phyloP scores from a whole-genome alignment of 805 yeast genomes.

The Candida endomychidarum region DNA sequence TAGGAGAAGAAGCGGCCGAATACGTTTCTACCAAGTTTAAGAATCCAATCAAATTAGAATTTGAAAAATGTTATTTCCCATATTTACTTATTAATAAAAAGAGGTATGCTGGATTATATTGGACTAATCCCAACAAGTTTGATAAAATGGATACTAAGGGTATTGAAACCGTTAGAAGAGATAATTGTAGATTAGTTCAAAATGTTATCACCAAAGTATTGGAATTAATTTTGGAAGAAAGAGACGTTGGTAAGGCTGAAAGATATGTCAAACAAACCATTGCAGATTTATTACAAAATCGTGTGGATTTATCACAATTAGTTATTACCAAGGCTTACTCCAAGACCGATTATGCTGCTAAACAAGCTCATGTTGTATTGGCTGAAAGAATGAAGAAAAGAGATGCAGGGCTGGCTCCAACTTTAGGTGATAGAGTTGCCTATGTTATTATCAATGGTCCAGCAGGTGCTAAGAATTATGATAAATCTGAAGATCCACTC shows the following conservation, averaged over 20 bases:
- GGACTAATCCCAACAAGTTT: constrained; percentile 90
- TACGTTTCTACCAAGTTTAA: constrained; percentile 76
- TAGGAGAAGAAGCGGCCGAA: constrained; percentile 94
- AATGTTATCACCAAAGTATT: constrained; percentile 91
- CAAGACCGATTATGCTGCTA: constrained; percentile 86
- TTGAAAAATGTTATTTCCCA: constrained; percentile 95
- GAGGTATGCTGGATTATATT: constrained; percentile 93
- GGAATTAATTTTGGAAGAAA: constrained; percentile 78
- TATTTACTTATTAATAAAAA: constrained; percentile 91
- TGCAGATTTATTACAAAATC: constrained; percentile 85
- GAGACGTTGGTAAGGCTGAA: constrained; percentile 85
- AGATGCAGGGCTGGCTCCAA: constrained; percentile 97
- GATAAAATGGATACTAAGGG: constrained; percentile 99
- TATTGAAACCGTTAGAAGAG: constrained; percentile 97
- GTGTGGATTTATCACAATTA: constrained; percentile 87
- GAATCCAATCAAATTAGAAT: constrained; percentile 89
- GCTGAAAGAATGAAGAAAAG: constrained; percentile 95
- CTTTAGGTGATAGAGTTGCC: constrained; percentile 96
- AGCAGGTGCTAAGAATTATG: constrained; percentile 84
- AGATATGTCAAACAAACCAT: constrained; percentile 82
- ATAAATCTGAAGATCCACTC: constrained; percentile 95
- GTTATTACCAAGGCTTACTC: constrained; percentile 93
- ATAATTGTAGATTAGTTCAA: constrained; percentile 92
- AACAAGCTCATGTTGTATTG: constrained; percentile 95
- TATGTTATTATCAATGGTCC: constrained; percentile 77